Percentiles rank a stretch among this genome's conserved stretches.
Conservation (phyloP, 2,329 filamentous ascomycete species). For the Pseudogymnoascus sp. region DNA sequence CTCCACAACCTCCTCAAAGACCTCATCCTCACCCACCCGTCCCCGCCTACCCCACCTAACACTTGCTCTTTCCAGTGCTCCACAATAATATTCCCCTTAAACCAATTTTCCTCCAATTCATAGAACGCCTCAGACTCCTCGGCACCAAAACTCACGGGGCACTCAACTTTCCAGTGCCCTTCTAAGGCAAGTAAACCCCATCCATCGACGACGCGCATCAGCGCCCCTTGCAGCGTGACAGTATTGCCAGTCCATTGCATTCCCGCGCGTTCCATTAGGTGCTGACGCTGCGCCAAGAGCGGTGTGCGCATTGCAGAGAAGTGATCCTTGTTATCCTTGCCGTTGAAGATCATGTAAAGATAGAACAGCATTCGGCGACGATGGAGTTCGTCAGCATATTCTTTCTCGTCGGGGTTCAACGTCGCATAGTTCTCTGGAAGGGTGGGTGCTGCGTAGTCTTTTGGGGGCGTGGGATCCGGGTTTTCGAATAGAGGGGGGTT, state of each 20-base stretch:
- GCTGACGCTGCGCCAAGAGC: slow-evolving; percentile 18
- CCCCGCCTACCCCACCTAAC: slow-evolving; percentile 20
- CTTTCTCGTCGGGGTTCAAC: slow-evolving; percentile 17
- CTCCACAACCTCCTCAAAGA: slow-evolving; percentile 17
- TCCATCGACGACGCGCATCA: slow-evolving; percentile 18
- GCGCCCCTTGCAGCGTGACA: slow-evolving; percentile 22
- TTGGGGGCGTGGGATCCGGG: slow-evolving; percentile 24
- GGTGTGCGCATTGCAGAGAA: slow-evolving; percentile 21
- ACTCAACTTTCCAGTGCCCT: background rate
- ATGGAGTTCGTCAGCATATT: slow-evolving; percentile 18
- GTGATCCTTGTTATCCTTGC: slow-evolving; percentile 22
- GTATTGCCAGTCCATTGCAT: slow-evolving; percentile 25
- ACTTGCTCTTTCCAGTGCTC: slow-evolving; percentile 19
- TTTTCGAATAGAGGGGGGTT: slow-evolving; percentile 34
- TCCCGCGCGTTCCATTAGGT: slow-evolving; percentile 21
- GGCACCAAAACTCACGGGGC: slow-evolving; percentile 10
- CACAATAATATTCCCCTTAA: slow-evolving; percentile 13
- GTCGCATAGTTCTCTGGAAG: slow-evolving; percentile 18
- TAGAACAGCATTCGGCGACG: slow-evolving; percentile 26
- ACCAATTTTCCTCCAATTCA: background rate
- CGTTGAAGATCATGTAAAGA: slow-evolving; percentile 25
- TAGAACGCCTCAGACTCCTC: slow-evolving; percentile 13
- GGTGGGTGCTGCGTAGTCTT: slow-evolving; percentile 19
- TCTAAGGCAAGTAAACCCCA: slow-evolving; percentile 18
- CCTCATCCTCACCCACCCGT: slow-evolving; percentile 24